Evolutionary conservation across 768 basidiomycete genomes (phyloP), one percentile per base, ranked within the genome.

Genomic region (Chalciporus chontae): DNA sequence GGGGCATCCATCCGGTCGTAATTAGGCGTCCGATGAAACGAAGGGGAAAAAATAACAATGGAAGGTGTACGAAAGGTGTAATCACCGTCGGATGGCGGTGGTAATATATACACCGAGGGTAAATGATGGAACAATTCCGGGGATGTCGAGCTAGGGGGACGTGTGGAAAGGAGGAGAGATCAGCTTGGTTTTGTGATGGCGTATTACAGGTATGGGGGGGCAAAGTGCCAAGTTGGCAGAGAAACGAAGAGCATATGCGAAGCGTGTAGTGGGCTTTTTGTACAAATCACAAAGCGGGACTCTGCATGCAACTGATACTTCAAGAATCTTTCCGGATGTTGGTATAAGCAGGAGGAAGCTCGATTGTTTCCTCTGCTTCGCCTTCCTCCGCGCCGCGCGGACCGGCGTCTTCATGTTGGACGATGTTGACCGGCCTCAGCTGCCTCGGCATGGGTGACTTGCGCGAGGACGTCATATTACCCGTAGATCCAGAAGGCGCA

Each of bases 321-420:
- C 40, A 54, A 14, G 49, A 5, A 0, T 51, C 24, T 34, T 52
- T 65, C 31, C 45, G 57, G 41, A 90, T 73, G 52, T 86, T 79
- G 23, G 85, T 88, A 66, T 92, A 92, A 26, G 87, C 87, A 2
- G 89, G 89, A 13, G 89, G 89, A 43, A 92, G 74, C 66, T 92
- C 90, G 40, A 92, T 80, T 38, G 87, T 90, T 66, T 87, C 89
- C 14, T 78, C 63, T 55, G 81, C 78, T 15, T 31, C 10, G 13
- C 71, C 74, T 26, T 26, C 26, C 8, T 50, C 52, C 17, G 48
- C 43, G 59, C 37, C 47, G 55, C 52, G 64, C 67, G 49, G 69
- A 1, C 90, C 89, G 0, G 86, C 90, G 62, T 92, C 90, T 55
- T 90, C 87, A 58, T 92, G 90, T 67, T 91, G 90, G 40, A 91